Conservation (phyloP, 768 basidiomycete species). For the Epithele typhae region DNA sequence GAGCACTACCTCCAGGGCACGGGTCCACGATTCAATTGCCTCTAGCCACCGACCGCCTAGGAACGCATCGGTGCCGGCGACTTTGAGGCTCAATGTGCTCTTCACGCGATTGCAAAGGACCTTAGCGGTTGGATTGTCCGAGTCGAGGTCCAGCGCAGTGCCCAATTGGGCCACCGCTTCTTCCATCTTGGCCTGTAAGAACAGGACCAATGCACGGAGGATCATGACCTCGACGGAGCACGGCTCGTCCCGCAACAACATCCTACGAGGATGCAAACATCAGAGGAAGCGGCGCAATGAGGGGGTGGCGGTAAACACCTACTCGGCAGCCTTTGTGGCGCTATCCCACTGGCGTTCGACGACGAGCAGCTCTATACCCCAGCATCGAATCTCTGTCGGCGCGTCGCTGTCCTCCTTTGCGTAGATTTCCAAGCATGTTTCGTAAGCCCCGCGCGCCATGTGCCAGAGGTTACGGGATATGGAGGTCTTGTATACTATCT, state of each 20-base stretch:
- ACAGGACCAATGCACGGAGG: conserved; percentile 68
- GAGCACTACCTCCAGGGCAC: conserved; percentile 52
- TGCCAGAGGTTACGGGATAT: conserved; percentile 1
- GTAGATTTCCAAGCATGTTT: conserved; percentile 1
- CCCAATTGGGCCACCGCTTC: conserved; percentile 63
- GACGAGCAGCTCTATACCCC: conserved; percentile 5
- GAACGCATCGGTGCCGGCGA: conserved; percentile 73
- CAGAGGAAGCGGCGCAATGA: too few species aligned
- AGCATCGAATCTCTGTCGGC: conserved; percentile 6
- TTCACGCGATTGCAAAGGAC: conserved; percentile 65
- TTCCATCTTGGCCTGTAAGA: conserved; percentile 61
- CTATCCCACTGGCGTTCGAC: conserved; percentile 4
- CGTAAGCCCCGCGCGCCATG: conserved; percentile 3
- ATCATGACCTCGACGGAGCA: conserved; percentile 73
- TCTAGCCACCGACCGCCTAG: conserved; percentile 49
- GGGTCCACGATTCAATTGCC: conserved; percentile 63
- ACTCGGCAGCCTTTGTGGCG: conserved; percentile 2
- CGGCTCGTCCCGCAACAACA: conserved; percentile 59
- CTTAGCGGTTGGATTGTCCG: conserved; percentile 61
- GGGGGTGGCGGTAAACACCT: not conserved
- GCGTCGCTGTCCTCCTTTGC: not conserved
- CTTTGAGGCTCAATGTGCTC: conserved; percentile 71
- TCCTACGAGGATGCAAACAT: conserved; percentile 35
- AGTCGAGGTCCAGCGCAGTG: conserved; percentile 68
- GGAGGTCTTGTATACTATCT: not conserved